A percentile compares a stretch with the other conserved stretches of the same genome.
These are phyloP conservation scores for Fusarium brevicatenulatum DNA, from an alignment of 2,329 filamentous ascomycete genomes.

Conservation along the genomic window DNA sequence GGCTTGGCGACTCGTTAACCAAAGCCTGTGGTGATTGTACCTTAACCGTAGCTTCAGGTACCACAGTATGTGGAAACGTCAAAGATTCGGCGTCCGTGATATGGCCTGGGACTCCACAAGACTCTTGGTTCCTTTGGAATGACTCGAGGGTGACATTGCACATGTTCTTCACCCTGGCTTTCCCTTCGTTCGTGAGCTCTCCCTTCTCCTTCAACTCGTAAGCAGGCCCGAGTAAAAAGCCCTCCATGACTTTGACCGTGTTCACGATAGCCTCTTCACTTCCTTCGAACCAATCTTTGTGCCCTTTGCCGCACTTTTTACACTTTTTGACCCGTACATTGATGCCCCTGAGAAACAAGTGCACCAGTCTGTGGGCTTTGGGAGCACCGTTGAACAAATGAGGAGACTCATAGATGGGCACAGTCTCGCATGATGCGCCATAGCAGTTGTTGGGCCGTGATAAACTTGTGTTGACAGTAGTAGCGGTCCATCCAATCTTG, in stretches of 20 bases:
- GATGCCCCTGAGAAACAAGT: not conserved
- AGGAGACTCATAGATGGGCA: slow-evolving; percentile 9
- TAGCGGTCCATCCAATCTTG: slow-evolving; percentile 16
- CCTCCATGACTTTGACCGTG: slow-evolving; percentile 15
- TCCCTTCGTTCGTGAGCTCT: not conserved
- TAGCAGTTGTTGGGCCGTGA: slow-evolving; percentile 16
- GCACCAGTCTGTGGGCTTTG: slow-evolving; percentile 16
- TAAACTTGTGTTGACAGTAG: not conserved
- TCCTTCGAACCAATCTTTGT: slow-evolving; percentile 10
- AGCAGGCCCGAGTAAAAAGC: slow-evolving; percentile 6
- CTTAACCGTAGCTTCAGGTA: not conserved
- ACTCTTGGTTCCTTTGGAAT: not conserved
- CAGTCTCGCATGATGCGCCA: not conserved
- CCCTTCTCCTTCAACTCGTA: slow-evolving; percentile 9
- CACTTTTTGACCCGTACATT: not conserved
- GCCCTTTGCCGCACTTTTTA: not conserved
- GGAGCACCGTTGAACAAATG: not conserved
- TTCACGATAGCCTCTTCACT: not conserved
- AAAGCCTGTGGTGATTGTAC: not conserved
- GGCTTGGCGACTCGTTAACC: not conserved
- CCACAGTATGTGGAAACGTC: not conserved
- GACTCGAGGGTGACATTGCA: slow-evolving; percentile 1
- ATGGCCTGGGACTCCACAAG: not conserved
- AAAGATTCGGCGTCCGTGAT: not conserved
- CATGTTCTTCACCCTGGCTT: slow-evolving; percentile 2